phyloP scores from a whole-genome alignment of 805 yeast genomes.

The Kockiozyma suomiensis region DNA sequence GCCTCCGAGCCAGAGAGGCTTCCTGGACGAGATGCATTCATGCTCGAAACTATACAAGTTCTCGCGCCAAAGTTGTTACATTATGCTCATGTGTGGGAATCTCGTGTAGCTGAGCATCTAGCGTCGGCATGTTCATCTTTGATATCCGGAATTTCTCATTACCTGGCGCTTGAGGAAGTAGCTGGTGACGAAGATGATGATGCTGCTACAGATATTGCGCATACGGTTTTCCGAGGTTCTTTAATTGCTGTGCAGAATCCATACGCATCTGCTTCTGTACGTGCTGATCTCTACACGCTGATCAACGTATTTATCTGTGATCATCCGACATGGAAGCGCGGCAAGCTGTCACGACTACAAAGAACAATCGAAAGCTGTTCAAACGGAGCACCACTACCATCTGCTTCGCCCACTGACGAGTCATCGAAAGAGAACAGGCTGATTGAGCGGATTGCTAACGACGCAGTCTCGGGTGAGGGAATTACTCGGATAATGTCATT shows the following conservation, averaged over 20 bases:
- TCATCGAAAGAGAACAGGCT: constrained; percentile 19
- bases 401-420: background rate
- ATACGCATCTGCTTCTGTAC: constrained; percentile 62
- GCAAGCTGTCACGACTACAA: constrained; percentile 23
- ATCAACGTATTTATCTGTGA: constrained; percentile 25
- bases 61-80: constrained; percentile 76
- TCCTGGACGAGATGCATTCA: constrained; percentile 49
- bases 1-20: constrained; percentile 45
- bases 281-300: constrained; percentile 74
- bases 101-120: constrained; percentile 31
- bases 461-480: constrained; percentile 79
- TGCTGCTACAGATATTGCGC: constrained; percentile 55
- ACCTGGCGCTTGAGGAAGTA: constrained; percentile 26
- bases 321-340: constrained; percentile 21
- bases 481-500: constrained; percentile 73
- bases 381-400: background rate
- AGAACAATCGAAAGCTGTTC: constrained; percentile 23
- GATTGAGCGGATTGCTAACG: constrained; percentile 64
- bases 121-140: constrained; percentile 29
- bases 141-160: constrained; percentile 25
- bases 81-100: constrained; percentile 52
- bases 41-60: constrained; percentile 73
- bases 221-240: constrained; percentile 72
- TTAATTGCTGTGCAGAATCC: constrained; percentile 73
- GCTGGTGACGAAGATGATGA: constrained; percentile 34